phyloP scores from a whole-genome alignment of 2,329 filamentous ascomycete genomes.

The Aureobasidium sp. region DNA sequence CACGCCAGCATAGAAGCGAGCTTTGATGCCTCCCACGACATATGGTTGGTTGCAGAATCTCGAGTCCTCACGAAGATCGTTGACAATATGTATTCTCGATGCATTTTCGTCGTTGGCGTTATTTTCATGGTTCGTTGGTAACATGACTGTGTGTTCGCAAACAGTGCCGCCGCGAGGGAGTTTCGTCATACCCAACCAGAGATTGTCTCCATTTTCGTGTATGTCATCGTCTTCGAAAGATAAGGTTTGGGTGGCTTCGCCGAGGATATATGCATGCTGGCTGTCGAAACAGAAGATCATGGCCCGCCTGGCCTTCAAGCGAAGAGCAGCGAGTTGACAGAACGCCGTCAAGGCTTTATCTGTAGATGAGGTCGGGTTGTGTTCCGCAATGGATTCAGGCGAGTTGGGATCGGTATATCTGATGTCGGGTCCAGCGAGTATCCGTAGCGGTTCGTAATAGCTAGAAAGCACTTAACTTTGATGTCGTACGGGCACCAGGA shows the following conservation, averaged over 20 bases:
- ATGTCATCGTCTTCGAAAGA: conserved; percentile 31
- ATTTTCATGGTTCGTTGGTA: conserved; percentile 20
- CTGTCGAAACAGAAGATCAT: conserved; percentile 43
- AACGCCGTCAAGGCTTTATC: conserved; percentile 31
- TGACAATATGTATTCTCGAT: conserved; percentile 24
- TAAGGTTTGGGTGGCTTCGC: conserved; percentile 42
- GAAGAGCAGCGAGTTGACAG: conserved; percentile 31
- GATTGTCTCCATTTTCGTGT: conserved; percentile 28
- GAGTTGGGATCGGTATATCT: conserved; percentile 16
- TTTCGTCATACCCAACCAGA: conserved; percentile 31
- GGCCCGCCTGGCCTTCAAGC: conserved; percentile 29
- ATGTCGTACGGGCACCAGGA: conserved; percentile 19
- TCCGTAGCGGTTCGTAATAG: conserved; percentile 21
- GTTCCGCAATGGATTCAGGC: conserved; percentile 3
- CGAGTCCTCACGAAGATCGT: conserved; percentile 24
- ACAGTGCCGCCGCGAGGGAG: conserved; percentile 29
- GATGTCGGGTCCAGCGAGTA: conserved; percentile 16
- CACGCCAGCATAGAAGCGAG: conserved; percentile 35
- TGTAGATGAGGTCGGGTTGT: conserved; percentile 15
- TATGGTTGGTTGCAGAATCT: conserved; percentile 25
- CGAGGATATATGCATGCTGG: conserved; percentile 43
- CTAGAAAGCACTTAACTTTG: conserved; percentile 23
- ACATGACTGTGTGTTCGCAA: conserved; percentile 25
- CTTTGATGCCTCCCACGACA: conserved; percentile 20
- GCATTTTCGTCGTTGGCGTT: conserved; percentile 22